A percentile compares a stretch with the other conserved stretches of the same genome.
Conservation (phyloP, 345 rosid species). For the Odontarrhena argentea region DNA sequence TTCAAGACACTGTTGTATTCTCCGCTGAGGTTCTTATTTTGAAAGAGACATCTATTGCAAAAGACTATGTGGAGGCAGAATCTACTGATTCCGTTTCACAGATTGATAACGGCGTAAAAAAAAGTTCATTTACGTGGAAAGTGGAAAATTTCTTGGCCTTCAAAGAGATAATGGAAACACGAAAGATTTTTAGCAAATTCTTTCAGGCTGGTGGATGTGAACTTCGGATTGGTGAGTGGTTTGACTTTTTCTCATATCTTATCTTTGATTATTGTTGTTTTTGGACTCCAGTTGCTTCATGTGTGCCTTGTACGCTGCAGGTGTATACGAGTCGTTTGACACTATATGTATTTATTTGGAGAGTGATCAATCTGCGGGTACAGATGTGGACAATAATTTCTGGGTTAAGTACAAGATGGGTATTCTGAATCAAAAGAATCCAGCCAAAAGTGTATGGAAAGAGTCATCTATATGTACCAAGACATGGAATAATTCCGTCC, state of each 20-base stretch:
- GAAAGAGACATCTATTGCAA: slow-evolving; percentile 85
- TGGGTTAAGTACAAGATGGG: slow-evolving; percentile 99
- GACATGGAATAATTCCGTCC: slow-evolving; percentile 99
- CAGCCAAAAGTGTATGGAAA: slow-evolving; percentile 96
- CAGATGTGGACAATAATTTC: slow-evolving; percentile 95
- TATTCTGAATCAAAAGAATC: slow-evolving; percentile 90
- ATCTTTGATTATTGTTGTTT: slow-evolving; percentile 31
- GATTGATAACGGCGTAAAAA: slow-evolving; percentile 60
- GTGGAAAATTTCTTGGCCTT: slow-evolving; percentile 98
- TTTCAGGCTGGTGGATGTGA: slow-evolving; percentile 99
- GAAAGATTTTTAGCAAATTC: slow-evolving; percentile 98
- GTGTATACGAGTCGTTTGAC: slow-evolving; percentile 99
- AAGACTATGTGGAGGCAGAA: slow-evolving; percentile 68
- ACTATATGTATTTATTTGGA: slow-evolving; percentile 98
- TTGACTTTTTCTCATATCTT: slow-evolving; percentile 32
- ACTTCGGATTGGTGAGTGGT: slow-evolving; percentile 98
- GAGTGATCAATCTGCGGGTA: slow-evolving; percentile 91
- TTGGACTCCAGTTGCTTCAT: slow-evolving; percentile 40
- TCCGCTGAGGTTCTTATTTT: slow-evolving; percentile 99
- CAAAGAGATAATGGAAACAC: slow-evolving; percentile 98
- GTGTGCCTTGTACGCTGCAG: slow-evolving; percentile 54
- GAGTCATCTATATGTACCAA: slow-evolving; percentile 99
- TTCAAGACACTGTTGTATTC: slow-evolving; percentile 90
- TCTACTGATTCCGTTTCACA: slow-evolving; percentile 48
- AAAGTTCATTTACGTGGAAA: slow-evolving; percentile 96